phyloP scores from a whole-genome alignment of 495 filamentous ascomycete genomes.

The Tuber melanosporum region DNA sequence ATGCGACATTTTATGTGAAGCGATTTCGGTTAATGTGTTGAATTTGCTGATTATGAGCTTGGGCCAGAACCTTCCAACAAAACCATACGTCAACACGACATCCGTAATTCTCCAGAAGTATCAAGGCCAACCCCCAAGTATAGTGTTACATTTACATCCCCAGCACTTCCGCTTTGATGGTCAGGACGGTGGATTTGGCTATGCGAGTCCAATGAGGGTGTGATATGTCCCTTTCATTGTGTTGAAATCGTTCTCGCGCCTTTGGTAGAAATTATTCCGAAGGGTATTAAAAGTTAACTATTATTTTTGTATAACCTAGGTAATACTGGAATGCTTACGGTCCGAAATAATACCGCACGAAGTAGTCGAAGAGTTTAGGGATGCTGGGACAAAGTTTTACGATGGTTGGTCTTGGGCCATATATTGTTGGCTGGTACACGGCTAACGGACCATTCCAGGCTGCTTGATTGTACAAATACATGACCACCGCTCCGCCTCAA shows the following conservation, averaged over 20 bases:
- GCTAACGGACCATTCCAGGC: constrained; percentile 45
- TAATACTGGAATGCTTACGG: constrained; percentile 54
- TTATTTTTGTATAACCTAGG: constrained; percentile 39
- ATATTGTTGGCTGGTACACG: neutral
- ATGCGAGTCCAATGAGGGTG: constrained; percentile 82
- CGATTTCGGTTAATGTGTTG: neutral
- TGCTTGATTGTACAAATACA: constrained; percentile 90
- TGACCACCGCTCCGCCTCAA: constrained; percentile 66
- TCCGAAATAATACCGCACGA: constrained; percentile 64
- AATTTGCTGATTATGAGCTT: neutral
- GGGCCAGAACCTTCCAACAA: constrained; percentile 31
- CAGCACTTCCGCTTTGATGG: constrained; percentile 88
- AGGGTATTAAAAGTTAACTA: neutral
- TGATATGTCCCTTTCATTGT: constrained; percentile 28
- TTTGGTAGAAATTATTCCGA: neutral
- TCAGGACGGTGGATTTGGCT: constrained; percentile 84
- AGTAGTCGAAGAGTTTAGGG: constrained; percentile 62
- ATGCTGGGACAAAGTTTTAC: constrained; percentile 71
- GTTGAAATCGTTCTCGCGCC: neutral
- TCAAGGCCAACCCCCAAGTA: constrained; percentile 64
- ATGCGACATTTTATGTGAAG: neutral
- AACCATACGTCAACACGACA: constrained; percentile 52
- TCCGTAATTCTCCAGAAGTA: constrained; percentile 78
- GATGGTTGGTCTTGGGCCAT: constrained; percentile 55
- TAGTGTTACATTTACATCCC: constrained; percentile 77